phyloP scores from a whole-genome alignment of 495 filamentous ascomycete species.

The Neurospora sp. region DNA sequence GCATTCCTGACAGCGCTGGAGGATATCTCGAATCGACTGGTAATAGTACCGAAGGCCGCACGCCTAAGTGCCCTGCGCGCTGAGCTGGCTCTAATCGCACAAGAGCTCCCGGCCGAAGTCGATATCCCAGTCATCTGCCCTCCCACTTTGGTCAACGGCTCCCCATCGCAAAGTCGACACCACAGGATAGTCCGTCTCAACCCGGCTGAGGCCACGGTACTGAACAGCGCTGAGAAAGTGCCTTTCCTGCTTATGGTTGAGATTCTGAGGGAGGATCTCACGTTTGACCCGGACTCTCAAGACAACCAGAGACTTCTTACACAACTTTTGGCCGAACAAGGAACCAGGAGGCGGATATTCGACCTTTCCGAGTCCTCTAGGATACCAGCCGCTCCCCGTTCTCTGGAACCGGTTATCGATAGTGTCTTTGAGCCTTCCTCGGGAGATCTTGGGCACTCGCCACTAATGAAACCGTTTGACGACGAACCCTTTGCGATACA shows the following conservation, averaged over 20 bases:
- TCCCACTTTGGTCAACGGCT: conserved; percentile 52
- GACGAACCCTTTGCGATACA: conserved; percentile 21
- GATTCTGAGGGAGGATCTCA: conserved; percentile 62
- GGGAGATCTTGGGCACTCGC: conserved; percentile 60
- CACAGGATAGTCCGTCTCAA: conserved; percentile 68
- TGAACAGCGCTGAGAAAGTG: conserved; percentile 72
- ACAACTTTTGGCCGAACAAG: conserved; percentile 52
- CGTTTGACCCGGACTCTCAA: conserved; percentile 56
- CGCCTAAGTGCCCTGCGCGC: conserved; percentile 65
- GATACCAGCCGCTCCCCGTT: conserved; percentile 22
- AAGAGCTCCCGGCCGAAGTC: conserved; percentile 64
- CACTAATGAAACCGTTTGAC: conserved; percentile 46
- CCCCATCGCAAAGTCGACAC: conserved; percentile 53
- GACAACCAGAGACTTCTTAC: conserved; percentile 54
- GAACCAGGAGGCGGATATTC: conserved; percentile 52
- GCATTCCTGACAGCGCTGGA: conserved; percentile 63
- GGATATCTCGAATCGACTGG: conserved; percentile 66
- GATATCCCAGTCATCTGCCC: conserved; percentile 70
- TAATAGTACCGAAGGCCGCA: conserved; percentile 63
- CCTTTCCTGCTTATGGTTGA: conserved; percentile 71
- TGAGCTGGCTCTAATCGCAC: conserved; percentile 61
- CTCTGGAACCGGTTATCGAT: conserved; percentile 40
- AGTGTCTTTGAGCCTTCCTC: conserved; percentile 67
- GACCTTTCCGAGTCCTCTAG: conserved; percentile 43
- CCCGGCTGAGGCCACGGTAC: conserved; percentile 64